Conservation (phyloP, 2,329 filamentous ascomycete genomes). For the Alternaria brassicicola region DNA sequence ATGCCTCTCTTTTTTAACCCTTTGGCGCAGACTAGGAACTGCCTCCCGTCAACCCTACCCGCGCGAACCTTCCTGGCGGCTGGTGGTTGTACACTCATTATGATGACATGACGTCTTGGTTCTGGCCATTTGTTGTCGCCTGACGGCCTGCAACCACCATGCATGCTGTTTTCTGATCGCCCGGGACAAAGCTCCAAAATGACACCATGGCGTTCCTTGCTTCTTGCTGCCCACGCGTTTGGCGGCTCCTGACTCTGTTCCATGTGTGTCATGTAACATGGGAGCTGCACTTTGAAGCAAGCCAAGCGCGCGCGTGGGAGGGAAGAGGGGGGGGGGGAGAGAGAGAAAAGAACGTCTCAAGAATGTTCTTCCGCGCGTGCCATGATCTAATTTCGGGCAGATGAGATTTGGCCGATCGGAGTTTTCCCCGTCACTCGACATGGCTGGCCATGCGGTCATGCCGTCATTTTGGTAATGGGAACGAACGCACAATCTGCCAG, state of each 20-base stretch:
- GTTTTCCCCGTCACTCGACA: not conserved
- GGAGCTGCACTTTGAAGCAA: conserved; percentile 15
- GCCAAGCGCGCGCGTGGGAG: conserved; percentile 13
- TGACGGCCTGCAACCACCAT: not conserved
- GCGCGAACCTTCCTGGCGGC: not conserved
- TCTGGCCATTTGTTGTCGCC: not conserved
- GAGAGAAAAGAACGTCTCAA: conserved; percentile 18
- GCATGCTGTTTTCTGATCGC: conserved; percentile 20
- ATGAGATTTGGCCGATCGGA: conserved; percentile 11
- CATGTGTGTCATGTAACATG: not conserved
- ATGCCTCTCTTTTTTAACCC: not conserved
- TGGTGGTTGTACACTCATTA: not conserved
- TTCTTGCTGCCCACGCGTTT: conserved; percentile 13
- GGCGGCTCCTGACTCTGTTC: not conserved
- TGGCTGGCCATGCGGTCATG: not conserved
- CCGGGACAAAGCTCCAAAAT: conserved; percentile 20
- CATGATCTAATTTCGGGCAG: conserved; percentile 20
- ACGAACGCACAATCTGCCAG: not conserved
- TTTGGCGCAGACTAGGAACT: not conserved
- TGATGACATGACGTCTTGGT: not conserved
- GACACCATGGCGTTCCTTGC: not conserved
- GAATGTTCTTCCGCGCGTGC: conserved; percentile 10
- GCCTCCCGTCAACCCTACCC: not conserved
- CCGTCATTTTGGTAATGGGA: not conserved
- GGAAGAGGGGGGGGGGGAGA: not conserved